These are phyloP conservation scores for Anacardium occidentale DNA, from an alignment of 345 rosid species.

Conservation along the genomic window DNA sequence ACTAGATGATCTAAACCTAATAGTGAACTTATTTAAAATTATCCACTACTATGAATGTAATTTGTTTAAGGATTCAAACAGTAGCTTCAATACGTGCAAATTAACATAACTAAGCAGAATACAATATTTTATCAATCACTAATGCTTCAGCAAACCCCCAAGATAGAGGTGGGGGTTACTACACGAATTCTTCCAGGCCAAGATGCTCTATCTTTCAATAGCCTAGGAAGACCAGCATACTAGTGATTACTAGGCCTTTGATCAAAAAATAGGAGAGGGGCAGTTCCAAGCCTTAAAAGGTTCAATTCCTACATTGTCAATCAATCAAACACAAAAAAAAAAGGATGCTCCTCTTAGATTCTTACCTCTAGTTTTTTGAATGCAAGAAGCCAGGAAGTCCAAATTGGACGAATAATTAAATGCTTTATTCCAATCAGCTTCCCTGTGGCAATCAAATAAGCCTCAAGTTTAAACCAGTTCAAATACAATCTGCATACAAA, in stretches of 20 bases:
- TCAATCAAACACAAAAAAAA: slow-evolving; percentile 4
- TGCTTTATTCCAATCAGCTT: slow-evolving; percentile 80
- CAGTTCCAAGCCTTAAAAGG: background rate
- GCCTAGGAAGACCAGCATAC: background rate
- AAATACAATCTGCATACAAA: background rate
- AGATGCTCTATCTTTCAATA: background rate
- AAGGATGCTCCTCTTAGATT: background rate
- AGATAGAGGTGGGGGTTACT: background rate
- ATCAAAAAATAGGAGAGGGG: background rate
- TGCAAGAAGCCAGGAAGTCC: slow-evolving; percentile 67
- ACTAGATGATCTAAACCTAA: background rate
- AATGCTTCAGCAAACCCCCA: background rate
- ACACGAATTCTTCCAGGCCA: background rate
- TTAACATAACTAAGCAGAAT: background rate
- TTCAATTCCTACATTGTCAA: background rate
- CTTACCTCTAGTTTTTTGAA: slow-evolving; percentile 54
- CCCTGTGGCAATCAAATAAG: slow-evolving; percentile 51
- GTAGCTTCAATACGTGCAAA: background rate
- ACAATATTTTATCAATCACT: too few species aligned
- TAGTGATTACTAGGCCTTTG: background rate
- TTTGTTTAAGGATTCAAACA: background rate
- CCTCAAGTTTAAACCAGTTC: background rate
- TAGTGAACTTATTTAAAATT: background rate
- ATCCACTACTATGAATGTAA: background rate
- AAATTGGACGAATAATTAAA: slow-evolving; percentile 75